These are phyloP conservation scores for Pseudogymnoascus sp. DNA, from an alignment of 2,329 filamentous ascomycete species.

Conservation along the genomic window DNA sequence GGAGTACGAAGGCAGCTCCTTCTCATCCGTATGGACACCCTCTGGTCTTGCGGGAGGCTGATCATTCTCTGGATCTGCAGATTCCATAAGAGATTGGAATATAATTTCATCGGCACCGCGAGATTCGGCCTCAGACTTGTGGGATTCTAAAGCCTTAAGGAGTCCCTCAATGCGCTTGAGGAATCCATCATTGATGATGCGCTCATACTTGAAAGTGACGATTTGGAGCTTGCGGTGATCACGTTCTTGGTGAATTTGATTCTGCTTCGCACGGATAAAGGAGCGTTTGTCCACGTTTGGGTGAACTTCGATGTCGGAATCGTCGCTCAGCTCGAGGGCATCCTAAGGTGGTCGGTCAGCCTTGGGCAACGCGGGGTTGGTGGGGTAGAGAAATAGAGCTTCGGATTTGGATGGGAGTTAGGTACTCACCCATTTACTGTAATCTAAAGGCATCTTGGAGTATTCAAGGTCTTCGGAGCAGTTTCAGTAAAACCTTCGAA, in stretches of 20 bases:
- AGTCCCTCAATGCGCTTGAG: slow-evolving; percentile 75
- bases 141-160: slow-evolving; percentile 63
- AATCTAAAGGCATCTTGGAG: slow-evolving; percentile 50
- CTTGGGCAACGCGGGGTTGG: slow-evolving; percentile 23
- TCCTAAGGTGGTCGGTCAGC: slow-evolving; percentile 46
- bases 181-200: slow-evolving; percentile 84
- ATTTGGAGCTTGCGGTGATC: slow-evolving; percentile 81
- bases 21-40: slow-evolving; percentile 67
- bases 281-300: slow-evolving; percentile 98
- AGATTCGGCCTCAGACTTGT: slow-evolving; percentile 58
- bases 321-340: slow-evolving; percentile 90
- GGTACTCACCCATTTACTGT: slow-evolving; percentile 43
- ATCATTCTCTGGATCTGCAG: slow-evolving; percentile 63
- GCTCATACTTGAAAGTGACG: slow-evolving; percentile 84
- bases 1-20: slow-evolving; percentile 72
- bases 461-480: neutral
- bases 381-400: slow-evolving; percentile 11
- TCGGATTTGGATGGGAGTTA: slow-evolving; percentile 12
- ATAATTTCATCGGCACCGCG: slow-evolving; percentile 70
- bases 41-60: slow-evolving; percentile 66
- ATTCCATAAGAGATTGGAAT: slow-evolving; percentile 83
- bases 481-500: neutral
- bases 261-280: slow-evolving; percentile 97
- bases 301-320: slow-evolving; percentile 96
- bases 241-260: slow-evolving; percentile 89